Percentiles rank a stretch among this genome's conserved stretches.
phyloP scores from a whole-genome alignment of 305 asterid genomes.

The Plantago rigida region DNA sequence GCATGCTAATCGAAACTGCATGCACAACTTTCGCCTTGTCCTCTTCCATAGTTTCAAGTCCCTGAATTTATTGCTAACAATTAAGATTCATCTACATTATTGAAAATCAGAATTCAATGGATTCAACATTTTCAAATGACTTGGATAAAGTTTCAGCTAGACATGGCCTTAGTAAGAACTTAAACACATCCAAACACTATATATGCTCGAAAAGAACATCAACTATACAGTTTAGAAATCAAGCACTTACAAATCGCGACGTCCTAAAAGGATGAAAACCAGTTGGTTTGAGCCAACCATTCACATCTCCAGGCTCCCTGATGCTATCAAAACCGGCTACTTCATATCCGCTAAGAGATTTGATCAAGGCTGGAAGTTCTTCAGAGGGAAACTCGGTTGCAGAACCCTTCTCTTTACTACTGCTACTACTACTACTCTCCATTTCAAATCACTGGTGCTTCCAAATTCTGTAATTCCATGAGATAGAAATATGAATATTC shows the following conservation, averaged over 20 bases:
- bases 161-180: no score
- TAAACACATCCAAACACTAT: no score
- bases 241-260: slow-evolving; percentile 33
- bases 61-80: slow-evolving; percentile 24
- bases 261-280: slow-evolving; percentile 15
- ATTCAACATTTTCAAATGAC: no score
- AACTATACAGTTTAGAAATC: no score
- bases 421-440: slow-evolving; percentile 22
- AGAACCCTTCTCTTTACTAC: slow-evolving; percentile 14
- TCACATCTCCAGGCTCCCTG: slow-evolving; percentile 10
- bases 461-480: neutral
- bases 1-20: slow-evolving; percentile 56
- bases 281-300: slow-evolving; percentile 11
- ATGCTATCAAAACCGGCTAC: slow-evolving; percentile 44
- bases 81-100: no score
- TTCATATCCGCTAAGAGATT: slow-evolving; percentile 36
- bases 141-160: no score
- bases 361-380: slow-evolving; percentile 43
- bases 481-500: neutral
- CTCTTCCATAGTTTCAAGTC: slow-evolving; percentile 28
- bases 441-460: slow-evolving; percentile 20
- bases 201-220: no score
- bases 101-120: no score
- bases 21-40: slow-evolving; percentile 21
- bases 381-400: slow-evolving; percentile 20